phyloP scores from a whole-genome alignment of 305 asterid genomes.

The Rubia tinctorum region DNA sequence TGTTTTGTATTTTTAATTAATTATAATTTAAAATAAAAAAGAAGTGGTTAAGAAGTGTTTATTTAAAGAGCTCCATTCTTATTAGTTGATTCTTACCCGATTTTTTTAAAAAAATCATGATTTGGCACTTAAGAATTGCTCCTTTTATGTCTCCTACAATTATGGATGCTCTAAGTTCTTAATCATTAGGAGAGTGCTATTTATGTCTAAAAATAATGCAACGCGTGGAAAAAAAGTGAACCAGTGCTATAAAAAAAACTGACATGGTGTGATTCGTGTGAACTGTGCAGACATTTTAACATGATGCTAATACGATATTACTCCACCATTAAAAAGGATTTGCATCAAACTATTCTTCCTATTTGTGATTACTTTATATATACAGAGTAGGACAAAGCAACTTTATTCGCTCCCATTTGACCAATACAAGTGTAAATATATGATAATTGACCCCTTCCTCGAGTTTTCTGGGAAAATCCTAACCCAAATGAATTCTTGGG shows the following conservation, averaged over 20 bases:
- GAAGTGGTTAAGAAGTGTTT: too few species aligned
- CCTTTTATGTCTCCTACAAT: too few species aligned
- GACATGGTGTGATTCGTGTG: neutral
- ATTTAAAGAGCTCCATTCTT: too few species aligned
- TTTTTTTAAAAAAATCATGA: too few species aligned
- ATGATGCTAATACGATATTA: neutral
- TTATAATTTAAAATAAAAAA: too few species aligned
- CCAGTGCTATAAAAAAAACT: neutral
- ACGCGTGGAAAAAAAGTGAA: neutral
- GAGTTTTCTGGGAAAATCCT: neutral
- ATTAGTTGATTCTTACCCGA: too few species aligned
- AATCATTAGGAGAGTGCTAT: neutral
- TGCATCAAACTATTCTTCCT: neutral
- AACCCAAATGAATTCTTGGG: neutral
- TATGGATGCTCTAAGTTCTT: neutral
- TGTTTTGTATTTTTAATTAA: too few species aligned
- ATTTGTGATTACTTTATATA: neutral
- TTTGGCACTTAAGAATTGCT: too few species aligned
- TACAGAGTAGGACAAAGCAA: neutral
- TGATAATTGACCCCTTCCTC: conserved; percentile 1
- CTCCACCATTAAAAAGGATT: neutral
- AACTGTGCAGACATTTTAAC: neutral
- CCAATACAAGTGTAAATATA: neutral
- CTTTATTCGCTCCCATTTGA: neutral
- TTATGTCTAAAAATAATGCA: neutral